Percentiles rank a stretch among this genome's conserved stretches.
These are phyloP conservation scores for Colletotrichum liaoningense DNA, from an alignment of 2,329 filamentous ascomycete species.

Conservation along the genomic window DNA sequence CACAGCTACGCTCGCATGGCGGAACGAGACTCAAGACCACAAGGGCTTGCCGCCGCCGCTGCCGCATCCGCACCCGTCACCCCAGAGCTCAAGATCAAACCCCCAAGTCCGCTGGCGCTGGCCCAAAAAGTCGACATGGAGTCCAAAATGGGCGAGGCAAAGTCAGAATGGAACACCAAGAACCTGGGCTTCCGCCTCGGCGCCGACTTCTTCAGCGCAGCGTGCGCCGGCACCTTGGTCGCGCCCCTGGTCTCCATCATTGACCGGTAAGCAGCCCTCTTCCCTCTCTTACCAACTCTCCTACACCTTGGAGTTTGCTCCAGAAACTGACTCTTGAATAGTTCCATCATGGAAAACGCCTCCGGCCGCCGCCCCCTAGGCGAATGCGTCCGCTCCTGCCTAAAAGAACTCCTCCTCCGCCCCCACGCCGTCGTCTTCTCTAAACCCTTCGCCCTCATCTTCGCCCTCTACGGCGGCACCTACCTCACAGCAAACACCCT, in stretches of 20 bases:
- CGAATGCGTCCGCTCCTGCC: conserved; percentile 68
- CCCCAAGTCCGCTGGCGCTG: conserved; percentile 49
- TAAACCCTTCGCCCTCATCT: conserved; percentile 76
- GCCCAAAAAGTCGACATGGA: conserved; percentile 39
- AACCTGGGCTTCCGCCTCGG: conserved; percentile 75
- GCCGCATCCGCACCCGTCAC: conserved; percentile 2
- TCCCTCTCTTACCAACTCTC: too few species aligned
- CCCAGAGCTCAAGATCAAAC: conserved; percentile 32
- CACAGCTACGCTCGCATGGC: conserved; percentile 21
- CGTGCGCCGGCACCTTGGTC: conserved; percentile 78
- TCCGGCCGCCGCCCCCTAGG: conserved; percentile 72
- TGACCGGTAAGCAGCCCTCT: conserved; percentile 70
- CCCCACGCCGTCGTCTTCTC: conserved; percentile 73
- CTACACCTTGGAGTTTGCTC: too few species aligned
- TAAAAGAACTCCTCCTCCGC: conserved; percentile 65
- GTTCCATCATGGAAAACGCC: conserved; percentile 86
- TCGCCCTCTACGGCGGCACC: conserved; percentile 85
- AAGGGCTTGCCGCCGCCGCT: conserved; percentile 24
- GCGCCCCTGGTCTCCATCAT: conserved; percentile 90
- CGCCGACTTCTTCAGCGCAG: conserved; percentile 76
- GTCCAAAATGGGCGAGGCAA: conserved; percentile 22
- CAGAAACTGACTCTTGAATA: conserved; percentile 43
- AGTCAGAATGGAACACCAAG: conserved; percentile 76
- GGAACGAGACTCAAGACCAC: conserved; percentile 27
- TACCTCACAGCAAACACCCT: conserved; percentile 90